These are phyloP conservation scores for Diaporthe velutina DNA, from an alignment of 2,329 filamentous ascomycete genomes.

Conservation along the genomic window DNA sequence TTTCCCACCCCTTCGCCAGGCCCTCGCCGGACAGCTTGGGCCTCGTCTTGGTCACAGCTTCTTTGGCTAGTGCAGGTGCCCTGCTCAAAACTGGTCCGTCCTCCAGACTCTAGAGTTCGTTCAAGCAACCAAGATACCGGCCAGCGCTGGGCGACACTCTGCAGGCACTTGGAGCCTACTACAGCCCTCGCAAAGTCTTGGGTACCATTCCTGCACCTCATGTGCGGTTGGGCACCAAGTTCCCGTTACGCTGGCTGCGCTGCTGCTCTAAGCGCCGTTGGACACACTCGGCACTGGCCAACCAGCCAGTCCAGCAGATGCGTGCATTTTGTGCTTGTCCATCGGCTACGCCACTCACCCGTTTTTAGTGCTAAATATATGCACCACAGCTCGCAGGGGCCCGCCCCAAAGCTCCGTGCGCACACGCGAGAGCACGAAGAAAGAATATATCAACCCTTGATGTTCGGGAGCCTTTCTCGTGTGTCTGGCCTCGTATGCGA, in stretches of 20 bases:
- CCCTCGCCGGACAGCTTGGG: neutral
- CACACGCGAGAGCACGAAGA: neutral
- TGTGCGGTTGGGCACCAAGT: constrained; percentile 45
- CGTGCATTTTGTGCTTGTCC: neutral
- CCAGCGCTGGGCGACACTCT: neutral
- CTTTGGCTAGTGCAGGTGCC: constrained; percentile 1
- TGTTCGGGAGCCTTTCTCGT: neutral
- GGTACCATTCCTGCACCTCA: constrained; percentile 30
- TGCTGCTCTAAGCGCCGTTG: constrained; percentile 28
- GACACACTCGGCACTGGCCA: constrained; percentile 15
- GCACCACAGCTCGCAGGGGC: constrained; percentile 3
- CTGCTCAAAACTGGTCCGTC: neutral
- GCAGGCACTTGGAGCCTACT: neutral
- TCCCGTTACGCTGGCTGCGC: constrained; percentile 21
- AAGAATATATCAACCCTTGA: neutral
- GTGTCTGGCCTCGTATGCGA: neutral
- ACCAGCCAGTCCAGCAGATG: neutral
- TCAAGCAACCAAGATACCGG: neutral
- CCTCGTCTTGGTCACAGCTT: constrained; percentile 10
- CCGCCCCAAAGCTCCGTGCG: neutral
- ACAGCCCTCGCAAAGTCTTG: constrained; percentile 29
- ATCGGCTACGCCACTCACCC: neutral
- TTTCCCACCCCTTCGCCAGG: neutral
- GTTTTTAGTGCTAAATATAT: neutral
- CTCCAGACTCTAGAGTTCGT: neutral